Base-by-base conservation (phyloP, 108 stramenopile genomes). In the Skeletonema grethae region DNA sequence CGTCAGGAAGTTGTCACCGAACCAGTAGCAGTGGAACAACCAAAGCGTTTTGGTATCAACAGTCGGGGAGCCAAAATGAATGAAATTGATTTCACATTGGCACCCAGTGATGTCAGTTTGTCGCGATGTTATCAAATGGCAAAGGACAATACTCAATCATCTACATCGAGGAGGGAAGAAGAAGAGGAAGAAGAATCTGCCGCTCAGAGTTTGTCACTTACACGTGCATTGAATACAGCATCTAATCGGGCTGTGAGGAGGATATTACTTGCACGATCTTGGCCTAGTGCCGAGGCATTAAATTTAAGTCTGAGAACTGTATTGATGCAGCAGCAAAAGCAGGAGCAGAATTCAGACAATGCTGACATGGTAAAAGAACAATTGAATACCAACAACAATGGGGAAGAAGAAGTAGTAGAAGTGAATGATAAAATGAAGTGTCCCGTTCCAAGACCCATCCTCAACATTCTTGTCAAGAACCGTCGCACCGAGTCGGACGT, bases 201-300 rank as follows among this genome's bases (percentile, higher is more conserved):
- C 10, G 71, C 73, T 3, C 85, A 84, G 18, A 82, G 68, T 20
- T 60, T 88, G 0, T 90, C 89, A 5, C 65, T 95, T 30, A 92
- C 94, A 11, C 77, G 85, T 59, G 83, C 87, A 28, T 69, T 95
- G 15, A 95, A 95, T 76, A 90, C 88, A 69, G 90, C 91, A 58
- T 91, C 88, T 48, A 95, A 95, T 69, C 85, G 91, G 20, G 91
- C 87, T 10, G 85, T 95, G 16, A 84, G 90, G 28, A 70, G 94
- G 41, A 92, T 95, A 57, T 53, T 92, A 24, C 63, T 95, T 31
- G 87, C 91, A 28, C 66, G 90, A 53, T 89, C 86, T 5, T 95
- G 94, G 94, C 94, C 94, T 31, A 86, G 86, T 32, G 88, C 90
- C 22, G 93, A 94, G 75, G 90, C 88, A 13, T 79, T 94, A 63